Conservation (phyloP, 805 yeast species). For the Lipomyces yamadae region DNA sequence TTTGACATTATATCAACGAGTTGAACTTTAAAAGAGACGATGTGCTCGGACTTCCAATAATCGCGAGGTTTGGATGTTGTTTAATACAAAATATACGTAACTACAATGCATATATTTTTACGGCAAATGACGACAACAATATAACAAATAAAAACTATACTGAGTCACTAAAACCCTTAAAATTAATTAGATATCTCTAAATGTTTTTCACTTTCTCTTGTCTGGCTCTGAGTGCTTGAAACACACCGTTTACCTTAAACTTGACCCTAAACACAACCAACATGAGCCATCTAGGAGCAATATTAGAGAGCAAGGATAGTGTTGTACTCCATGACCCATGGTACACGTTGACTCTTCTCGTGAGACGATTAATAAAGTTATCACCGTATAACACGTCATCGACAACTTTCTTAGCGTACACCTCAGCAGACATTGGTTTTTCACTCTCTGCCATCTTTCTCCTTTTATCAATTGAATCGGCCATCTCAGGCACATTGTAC, state of each 20-base stretch:
- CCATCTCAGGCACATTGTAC: neutral
- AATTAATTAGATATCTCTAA: neutral
- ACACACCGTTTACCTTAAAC: neutral
- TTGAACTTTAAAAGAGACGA: no score
- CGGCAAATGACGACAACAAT: no score
- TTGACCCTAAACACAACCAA: neutral
- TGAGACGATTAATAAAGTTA: neutral
- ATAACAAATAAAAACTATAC: no score
- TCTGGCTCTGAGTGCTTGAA: neutral
- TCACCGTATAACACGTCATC: neutral
- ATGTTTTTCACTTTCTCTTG: neutral
- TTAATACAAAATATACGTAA: no score
- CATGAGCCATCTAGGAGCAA: neutral
- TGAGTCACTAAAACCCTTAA: no score
- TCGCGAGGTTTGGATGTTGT: no score
- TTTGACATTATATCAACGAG: no score
- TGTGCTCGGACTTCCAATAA: no score
- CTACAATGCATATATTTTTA: no score
- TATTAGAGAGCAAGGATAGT: neutral
- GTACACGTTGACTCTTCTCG: neutral
- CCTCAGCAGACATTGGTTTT: neutral
- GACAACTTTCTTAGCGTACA: constrained; percentile 1
- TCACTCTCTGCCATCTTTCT: neutral
- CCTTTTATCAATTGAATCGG: neutral
- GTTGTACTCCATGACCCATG: neutral